phyloP scores from a whole-genome alignment of 2,329 filamentous ascomycete genomes.

The Aureobasidium sp. region DNA sequence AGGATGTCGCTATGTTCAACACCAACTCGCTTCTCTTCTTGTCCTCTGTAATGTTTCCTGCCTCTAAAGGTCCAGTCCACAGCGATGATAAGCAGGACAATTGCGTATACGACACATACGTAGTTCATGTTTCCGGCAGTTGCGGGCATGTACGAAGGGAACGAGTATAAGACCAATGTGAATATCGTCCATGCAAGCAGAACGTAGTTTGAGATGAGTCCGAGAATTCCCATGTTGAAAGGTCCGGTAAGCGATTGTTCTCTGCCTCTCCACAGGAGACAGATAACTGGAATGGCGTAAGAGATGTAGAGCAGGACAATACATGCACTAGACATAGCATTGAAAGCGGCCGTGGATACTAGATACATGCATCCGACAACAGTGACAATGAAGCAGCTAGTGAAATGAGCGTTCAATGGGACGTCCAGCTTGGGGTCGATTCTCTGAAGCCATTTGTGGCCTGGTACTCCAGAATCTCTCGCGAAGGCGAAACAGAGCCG shows the following conservation, averaged over 20 bases:
- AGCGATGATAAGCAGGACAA: conserved; percentile 29
- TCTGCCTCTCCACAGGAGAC: conserved; percentile 37
- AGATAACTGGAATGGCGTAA: conserved; percentile 38
- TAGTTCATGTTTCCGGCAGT: conserved; percentile 20
- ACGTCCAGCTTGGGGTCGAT: conserved; percentile 36
- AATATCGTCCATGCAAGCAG: conserved; percentile 41
- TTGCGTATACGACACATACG: conserved; percentile 32
- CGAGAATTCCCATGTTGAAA: conserved; percentile 40
- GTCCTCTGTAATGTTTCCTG: conserved; percentile 23
- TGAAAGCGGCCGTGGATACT: conserved; percentile 33
- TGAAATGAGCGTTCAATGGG: conserved; percentile 36
- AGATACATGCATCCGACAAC: conserved; percentile 39
- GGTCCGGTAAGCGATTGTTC: conserved; percentile 37
- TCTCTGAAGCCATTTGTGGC: conserved; percentile 31
- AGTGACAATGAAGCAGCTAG: conserved; percentile 37
- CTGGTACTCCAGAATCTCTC: conserved; percentile 41
- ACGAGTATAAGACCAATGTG: conserved; percentile 35
- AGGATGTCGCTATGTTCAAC: not conserved
- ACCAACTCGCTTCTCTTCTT: not conserved
- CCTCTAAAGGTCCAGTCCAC: conserved; percentile 31
- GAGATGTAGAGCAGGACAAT: conserved; percentile 52
- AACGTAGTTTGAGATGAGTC: conserved; percentile 35
- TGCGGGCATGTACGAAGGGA: conserved; percentile 11
- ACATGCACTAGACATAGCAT: conserved; percentile 37
- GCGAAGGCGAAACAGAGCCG: conserved; percentile 46